These are phyloP conservation scores for Cercospora sp. DNA, from an alignment of 2,329 filamentous ascomycete species.

Conservation along the genomic window DNA sequence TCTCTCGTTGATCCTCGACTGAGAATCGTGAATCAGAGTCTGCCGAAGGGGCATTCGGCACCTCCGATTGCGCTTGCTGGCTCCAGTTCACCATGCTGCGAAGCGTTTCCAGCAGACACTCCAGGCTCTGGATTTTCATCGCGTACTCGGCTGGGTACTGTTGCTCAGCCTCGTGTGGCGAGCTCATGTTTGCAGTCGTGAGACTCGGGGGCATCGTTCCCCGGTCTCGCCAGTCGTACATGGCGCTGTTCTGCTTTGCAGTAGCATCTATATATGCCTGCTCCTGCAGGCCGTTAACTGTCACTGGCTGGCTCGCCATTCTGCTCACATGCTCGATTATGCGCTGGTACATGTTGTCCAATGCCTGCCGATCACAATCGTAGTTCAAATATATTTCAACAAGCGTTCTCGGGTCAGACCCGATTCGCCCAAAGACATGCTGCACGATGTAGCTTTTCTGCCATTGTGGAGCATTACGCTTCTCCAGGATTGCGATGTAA, in stretches of 20 bases:
- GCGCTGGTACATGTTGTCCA: constrained; percentile 95
- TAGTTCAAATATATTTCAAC: constrained; percentile 98
- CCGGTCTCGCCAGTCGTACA: constrained; percentile 78
- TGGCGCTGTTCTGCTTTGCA: constrained; percentile 47
- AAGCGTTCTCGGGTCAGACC: constrained; percentile 79
- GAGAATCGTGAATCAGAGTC: constrained; percentile 52
- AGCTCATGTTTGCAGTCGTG: constrained; percentile 71
- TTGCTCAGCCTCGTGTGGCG: constrained; percentile 54
- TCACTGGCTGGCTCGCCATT: constrained; percentile 76
- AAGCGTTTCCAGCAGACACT: constrained; percentile 83
- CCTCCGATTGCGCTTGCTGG: constrained; percentile 60
- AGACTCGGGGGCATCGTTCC: constrained; percentile 84
- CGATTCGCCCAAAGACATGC: constrained; percentile 77
- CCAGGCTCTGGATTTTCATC: constrained; percentile 84
- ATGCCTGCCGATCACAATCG: constrained; percentile 85
- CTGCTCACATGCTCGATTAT: constrained; percentile 92
- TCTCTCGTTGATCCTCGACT: constrained; percentile 65
- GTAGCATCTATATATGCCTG: constrained; percentile 82
- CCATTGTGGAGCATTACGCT: constrained; percentile 78
- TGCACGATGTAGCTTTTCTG: constrained; percentile 89
- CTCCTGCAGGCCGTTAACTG: constrained; percentile 74
- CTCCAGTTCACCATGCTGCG: constrained; percentile 94
- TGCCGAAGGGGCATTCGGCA: constrained; percentile 44
- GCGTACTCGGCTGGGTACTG: constrained; percentile 85
- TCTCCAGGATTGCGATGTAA: constrained; percentile 86